Conservation (phyloP, 2,329 filamentous ascomycete genomes). For the Thermothelomyces thermophilus region DNA sequence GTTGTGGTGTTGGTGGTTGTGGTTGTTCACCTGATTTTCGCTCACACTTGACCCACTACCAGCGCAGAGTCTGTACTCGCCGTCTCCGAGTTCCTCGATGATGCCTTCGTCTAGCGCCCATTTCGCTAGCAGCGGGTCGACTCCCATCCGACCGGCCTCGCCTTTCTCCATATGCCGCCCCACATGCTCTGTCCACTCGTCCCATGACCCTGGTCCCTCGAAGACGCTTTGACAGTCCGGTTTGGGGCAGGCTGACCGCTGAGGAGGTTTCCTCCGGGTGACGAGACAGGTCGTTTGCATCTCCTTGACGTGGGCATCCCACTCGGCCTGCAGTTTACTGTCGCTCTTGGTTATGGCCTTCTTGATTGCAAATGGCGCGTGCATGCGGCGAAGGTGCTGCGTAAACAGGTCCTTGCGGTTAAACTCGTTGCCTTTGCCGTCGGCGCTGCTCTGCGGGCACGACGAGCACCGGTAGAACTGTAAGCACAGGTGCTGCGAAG, state of each 20-base stretch:
- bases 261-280: slow-evolving; percentile 61
- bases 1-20: too few species aligned
- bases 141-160: slow-evolving; percentile 50
- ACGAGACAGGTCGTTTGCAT: slow-evolving; percentile 71
- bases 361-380: slow-evolving; percentile 62
- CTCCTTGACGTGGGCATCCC: slow-evolving; percentile 59
- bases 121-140: slow-evolving; percentile 51
- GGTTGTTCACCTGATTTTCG: slow-evolving; percentile 4
- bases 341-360: slow-evolving; percentile 51
- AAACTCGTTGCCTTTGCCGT: slow-evolving; percentile 63
- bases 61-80: slow-evolving; percentile 49
- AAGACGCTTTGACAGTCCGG: slow-evolving; percentile 66
- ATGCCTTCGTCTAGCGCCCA: slow-evolving; percentile 60
- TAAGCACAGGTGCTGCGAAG: slow-evolving; percentile 76
- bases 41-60: slow-evolving; percentile 31
- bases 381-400: slow-evolving; percentile 91
- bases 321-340: slow-evolving; percentile 53
- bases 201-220: slow-evolving; percentile 69
- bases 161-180: slow-evolving; percentile 80
- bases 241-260: slow-evolving; percentile 63
- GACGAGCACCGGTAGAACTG: slow-evolving; percentile 59
- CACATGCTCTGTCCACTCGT: slow-evolving; percentile 87
- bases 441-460: slow-evolving; percentile 47
- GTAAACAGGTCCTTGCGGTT: slow-evolving; percentile 96
- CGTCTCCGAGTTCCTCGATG: slow-evolving; percentile 51